A percentile compares a stretch with the other conserved stretches of the same genome.
phyloP scores from a whole-genome alignment of 2,329 filamentous ascomycete species.

The Cylindrodendrum hubeiense region DNA sequence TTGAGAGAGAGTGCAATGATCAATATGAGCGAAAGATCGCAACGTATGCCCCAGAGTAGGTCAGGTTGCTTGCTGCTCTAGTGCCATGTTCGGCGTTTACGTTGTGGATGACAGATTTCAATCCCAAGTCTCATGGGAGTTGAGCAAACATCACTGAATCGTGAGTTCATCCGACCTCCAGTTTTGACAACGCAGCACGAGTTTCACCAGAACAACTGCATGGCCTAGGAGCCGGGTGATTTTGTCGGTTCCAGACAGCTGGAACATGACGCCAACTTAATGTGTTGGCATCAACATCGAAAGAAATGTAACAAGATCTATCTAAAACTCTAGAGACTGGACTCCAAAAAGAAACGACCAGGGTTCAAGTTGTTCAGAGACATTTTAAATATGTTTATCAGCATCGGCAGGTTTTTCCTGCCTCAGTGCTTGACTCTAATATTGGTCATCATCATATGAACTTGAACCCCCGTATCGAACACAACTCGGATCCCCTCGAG shows the following conservation, averaged over 20 bases:
- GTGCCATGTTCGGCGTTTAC: neutral
- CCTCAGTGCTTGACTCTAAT: slow-evolving; percentile 98
- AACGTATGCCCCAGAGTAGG: too few species aligned
- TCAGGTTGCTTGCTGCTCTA: too few species aligned
- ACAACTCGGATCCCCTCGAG: slow-evolving; percentile 38
- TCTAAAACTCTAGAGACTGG: neutral
- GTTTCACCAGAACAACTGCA: neutral
- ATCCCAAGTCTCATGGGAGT: neutral
- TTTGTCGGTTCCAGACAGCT: neutral
- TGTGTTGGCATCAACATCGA: neutral
- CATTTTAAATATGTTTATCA: slow-evolving; percentile 46
- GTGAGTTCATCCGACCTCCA: neutral
- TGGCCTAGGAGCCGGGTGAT: neutral
- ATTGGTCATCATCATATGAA: slow-evolving; percentile 93
- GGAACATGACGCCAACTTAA: neutral
- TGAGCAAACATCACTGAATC: too few species aligned
- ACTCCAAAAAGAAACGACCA: slow-evolving; percentile 9
- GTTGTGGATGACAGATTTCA: neutral
- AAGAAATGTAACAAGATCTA: neutral
- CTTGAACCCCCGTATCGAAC: slow-evolving; percentile 60
- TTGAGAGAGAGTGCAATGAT: too few species aligned
- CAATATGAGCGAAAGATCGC: too few species aligned
- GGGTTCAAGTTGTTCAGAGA: slow-evolving; percentile 49
- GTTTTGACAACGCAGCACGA: neutral
- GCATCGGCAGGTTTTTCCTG: slow-evolving; percentile 47